Evolutionary conservation across 345 rosid genomes (phyloP), one percentile per base, ranked within the genome.

Genomic region (Litchi chinensis): DNA sequence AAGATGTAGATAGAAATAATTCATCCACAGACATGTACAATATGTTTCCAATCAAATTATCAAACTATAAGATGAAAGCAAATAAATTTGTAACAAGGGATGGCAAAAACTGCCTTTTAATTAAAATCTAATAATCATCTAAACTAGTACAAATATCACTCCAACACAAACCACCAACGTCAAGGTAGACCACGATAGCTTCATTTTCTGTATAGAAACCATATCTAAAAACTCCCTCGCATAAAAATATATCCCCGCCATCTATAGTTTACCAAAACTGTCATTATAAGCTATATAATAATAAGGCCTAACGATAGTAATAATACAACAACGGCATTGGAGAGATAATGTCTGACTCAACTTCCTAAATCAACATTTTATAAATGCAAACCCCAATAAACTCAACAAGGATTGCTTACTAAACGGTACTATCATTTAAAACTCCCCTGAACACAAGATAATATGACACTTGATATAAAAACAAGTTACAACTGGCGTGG

Each of bases 401-500:
- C 62, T 50, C 64, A 15, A 39, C 37, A 60, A n/a, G 12, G 21
- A 43, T 13, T 43, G 56, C 80, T 71, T 67, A 74, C 77, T 44
- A 44, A 65, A 63, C 21, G 48, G 64, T 59, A 79, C 82, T 48
- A 65, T 59, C 78, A 56, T 57, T 60, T 77, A 71, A 44, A 78
- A 56, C 77, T 69, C 78, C 24, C 32, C 79, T n/a, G 59, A 74
- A 68, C 71, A 54, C 73, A 73, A 76, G 77, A 79, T 40, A 86
- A 60, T 60, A 60, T 82, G 82, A 85, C 88, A 77, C 80, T 75
- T 79, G 81, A 83, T 59, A 89, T 43, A 75, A 78, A 75, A 80
- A 85, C 81, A 85, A 73, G 81, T 83, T 73, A 75, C 78, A 86
- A 82, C 88, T 77, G 82, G 88, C 86, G 75, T 76, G 39, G 37